Percentiles rank a stretch among this genome's conserved stretches.
phyloP scores from a whole-genome alignment of 495 filamentous ascomycete species.

The Xylaria intraflava region DNA sequence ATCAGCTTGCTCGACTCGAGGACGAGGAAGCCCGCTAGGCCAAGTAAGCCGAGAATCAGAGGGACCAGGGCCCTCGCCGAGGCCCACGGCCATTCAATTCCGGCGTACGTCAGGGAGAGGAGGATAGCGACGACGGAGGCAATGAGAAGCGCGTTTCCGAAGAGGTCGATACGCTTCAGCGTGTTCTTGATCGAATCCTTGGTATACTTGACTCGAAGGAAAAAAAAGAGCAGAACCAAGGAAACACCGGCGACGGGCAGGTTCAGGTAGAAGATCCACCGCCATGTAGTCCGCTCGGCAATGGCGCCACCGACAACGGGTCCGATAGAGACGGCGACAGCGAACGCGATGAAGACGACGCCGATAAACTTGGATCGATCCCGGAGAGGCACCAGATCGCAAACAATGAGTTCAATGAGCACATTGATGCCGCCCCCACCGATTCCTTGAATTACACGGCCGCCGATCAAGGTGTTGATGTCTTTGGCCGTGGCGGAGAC shows the following conservation, averaged over 20 bases:
- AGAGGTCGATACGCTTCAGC: conserved; percentile 22
- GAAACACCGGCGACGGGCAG: conserved; percentile 24
- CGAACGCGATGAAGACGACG: conserved; percentile 54
- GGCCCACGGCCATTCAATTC: conserved; percentile 20
- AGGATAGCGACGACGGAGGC: conserved; percentile 22
- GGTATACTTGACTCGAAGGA: conserved; percentile 21
- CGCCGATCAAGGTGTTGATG: conserved; percentile 57
- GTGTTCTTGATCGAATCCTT: conserved; percentile 4
- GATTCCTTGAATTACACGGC: conserved; percentile 65
- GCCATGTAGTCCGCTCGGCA: conserved; percentile 36
- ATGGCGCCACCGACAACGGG: conserved; percentile 67
- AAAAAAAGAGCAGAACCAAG: conserved; percentile 15
- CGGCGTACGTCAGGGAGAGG: conserved; percentile 18
- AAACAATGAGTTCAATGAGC: conserved; percentile 67
- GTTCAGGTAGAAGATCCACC: conserved; percentile 34
- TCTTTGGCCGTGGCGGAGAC: conserved; percentile 24
- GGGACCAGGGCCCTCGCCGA: conserved; percentile 25
- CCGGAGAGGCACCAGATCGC: conserved; percentile 62
- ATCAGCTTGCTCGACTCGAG: conserved; percentile 13
- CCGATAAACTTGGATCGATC: conserved; percentile 49
- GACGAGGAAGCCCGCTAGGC: conserved; percentile 16
- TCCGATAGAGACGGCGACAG: conserved; percentile 56
- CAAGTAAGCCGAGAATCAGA: conserved; percentile 20
- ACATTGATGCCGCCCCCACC: conserved; percentile 70
- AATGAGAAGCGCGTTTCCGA: conserved; percentile 28